Evolutionary conservation across 2,329 filamentous ascomycete genomes (phyloP).

Genomic region (Fusarium nematophilum): DNA sequence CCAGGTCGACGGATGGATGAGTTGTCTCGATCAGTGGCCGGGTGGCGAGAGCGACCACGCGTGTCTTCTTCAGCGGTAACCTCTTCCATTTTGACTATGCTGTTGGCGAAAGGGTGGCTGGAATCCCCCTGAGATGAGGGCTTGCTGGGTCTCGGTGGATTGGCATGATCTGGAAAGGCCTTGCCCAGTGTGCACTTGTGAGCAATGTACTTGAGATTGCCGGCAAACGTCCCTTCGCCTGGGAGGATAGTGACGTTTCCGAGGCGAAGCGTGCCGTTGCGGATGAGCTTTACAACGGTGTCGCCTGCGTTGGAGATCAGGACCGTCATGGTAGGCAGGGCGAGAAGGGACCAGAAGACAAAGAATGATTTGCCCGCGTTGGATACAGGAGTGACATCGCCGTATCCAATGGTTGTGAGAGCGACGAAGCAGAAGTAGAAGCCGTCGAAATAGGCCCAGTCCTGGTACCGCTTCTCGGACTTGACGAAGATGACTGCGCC

Average conservation of each 20-base stretch:
- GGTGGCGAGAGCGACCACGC: constrained; percentile 17
- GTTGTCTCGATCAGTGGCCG: constrained; percentile 1
- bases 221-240: constrained; percentile 61
- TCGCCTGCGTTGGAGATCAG: constrained; percentile 86
- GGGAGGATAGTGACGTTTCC: constrained; percentile 72
- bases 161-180: constrained; percentile 48
- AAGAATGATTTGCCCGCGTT: constrained; percentile 87
- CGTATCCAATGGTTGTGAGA: constrained; percentile 88
- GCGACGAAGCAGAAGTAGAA: constrained; percentile 90
- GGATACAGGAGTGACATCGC: constrained; percentile 80
- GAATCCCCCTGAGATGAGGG: not conserved
- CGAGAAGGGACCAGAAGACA: constrained; percentile 90
- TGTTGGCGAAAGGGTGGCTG: not conserved
- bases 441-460: constrained; percentile 80
- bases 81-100: constrained; percentile 24
- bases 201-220: constrained; percentile 58
- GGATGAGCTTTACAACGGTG: constrained; percentile 76
- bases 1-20: constrained; percentile 33
- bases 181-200: constrained; percentile 56
- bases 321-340: constrained; percentile 88
- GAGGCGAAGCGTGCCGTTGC: constrained; percentile 65
- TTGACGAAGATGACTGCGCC: constrained; percentile 79
- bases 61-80: not conserved
- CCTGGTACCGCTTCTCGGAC: constrained; percentile 64
- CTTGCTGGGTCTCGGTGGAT: constrained; percentile 4